Conservation (phyloP, 1,284 basidiomycete genomes). For the Ceratobasidium sp. region DNA sequence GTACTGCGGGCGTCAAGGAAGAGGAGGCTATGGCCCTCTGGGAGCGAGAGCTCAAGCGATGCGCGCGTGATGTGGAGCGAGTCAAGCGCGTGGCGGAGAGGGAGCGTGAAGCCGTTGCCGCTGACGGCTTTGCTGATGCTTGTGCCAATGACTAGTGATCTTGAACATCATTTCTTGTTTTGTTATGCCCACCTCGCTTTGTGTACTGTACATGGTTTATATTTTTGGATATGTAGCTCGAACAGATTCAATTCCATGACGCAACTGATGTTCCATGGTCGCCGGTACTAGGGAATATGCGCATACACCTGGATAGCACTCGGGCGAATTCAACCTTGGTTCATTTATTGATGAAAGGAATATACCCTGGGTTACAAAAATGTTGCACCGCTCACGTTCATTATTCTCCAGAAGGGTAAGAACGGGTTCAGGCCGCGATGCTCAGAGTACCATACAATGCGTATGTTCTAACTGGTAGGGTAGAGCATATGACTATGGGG, state of each 20-base stretch:
- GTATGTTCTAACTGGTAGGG: too few relatives aligned
- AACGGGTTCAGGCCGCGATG: too few relatives aligned
- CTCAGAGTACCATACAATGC: too few relatives aligned
- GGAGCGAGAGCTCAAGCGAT: constrained; percentile 64
- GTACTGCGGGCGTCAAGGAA: constrained; percentile 60
- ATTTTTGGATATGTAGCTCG: neutral
- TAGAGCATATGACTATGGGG: too few relatives aligned
- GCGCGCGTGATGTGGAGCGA: constrained; percentile 58
- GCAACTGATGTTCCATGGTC: neutral
- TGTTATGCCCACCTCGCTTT: too few relatives aligned
- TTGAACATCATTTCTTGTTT: constrained; percentile 1
- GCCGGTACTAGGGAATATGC: too few relatives aligned
- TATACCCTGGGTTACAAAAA: too few relatives aligned
- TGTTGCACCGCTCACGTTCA: too few relatives aligned
- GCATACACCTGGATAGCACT: neutral
- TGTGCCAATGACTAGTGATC: constrained; percentile 33
- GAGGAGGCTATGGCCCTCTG: constrained; percentile 74
- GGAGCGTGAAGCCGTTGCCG: constrained; percentile 18
- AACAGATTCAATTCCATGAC: neutral
- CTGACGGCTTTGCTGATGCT: constrained; percentile 32
- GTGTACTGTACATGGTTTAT: constrained; percentile 6
- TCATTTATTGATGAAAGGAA: too few relatives aligned
- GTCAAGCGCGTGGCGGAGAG: constrained; percentile 32
- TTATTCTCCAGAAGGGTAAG: too few relatives aligned
- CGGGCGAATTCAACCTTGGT: too few relatives aligned